Evolutionary conservation across 352 stramenopile genomes (phyloP).

Genomic region (Achlya hypogyna): DNA sequence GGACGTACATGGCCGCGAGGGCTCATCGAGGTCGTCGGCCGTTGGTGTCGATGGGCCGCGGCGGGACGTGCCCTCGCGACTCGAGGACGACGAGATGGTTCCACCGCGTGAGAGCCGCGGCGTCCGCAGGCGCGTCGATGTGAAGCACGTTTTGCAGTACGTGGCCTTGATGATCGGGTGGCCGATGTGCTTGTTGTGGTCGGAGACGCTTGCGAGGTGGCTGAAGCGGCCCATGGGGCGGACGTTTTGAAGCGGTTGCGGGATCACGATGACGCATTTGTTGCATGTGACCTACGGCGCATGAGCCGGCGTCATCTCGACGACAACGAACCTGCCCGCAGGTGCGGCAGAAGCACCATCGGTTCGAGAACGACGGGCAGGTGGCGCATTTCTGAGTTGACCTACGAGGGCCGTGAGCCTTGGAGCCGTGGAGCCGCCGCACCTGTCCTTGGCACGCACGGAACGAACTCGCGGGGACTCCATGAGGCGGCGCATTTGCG

Average conservation of each 20-base stretch:
- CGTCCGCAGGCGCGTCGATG: not conserved
- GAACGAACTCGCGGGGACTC: not conserved
- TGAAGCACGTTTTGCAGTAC: slow-evolving; percentile 5
- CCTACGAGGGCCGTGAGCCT: not conserved
- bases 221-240: not conserved
- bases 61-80: not conserved
- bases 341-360: slow-evolving; percentile 13
- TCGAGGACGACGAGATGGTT: not conserved
- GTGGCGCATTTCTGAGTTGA: slow-evolving; percentile 6
- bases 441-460: slow-evolving; percentile 8
- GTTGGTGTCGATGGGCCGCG: not conserved
- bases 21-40: not conserved
- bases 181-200: slow-evolving; percentile 1
- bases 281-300: slow-evolving; percentile 8
- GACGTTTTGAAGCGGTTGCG: not conserved
- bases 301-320: not conserved
- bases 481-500: slow-evolving; percentile 15
- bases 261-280: slow-evolving; percentile 2
- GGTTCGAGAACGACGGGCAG: slow-evolving; percentile 7
- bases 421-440: not conserved
- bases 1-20: not conserved
- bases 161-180: not conserved
- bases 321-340: slow-evolving; percentile 12
- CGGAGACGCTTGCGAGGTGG: not conserved
- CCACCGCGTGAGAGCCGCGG: not conserved